Base-by-base conservation (phyloP, 2,329 filamentous ascomycete species). In the Mycosphaerella arachidis region DNA sequence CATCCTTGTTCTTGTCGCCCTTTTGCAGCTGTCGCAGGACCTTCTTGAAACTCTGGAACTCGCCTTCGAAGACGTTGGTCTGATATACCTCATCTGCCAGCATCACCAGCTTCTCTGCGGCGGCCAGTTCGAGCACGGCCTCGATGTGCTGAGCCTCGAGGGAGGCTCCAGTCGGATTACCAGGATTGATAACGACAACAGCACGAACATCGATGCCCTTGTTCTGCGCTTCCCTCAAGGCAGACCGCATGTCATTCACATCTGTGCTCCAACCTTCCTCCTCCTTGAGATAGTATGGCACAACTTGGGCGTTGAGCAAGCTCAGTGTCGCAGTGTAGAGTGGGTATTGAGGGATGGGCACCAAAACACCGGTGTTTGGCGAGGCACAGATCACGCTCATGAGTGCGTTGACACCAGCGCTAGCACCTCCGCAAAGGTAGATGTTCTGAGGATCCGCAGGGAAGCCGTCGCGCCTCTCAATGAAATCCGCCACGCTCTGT, bases 31-130 rank as follows among this genome's bases (percentile, higher is more conserved):
- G 82, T 64, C 92, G 86, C 54, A 99, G 84, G 45, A 88, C 86
- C 70, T 89, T 86, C 81, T 97, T 97, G 87, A 99, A 97, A 71
- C 90, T 95, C 78, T 90, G 86, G 81, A 99, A 99, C 74, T 93
- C 83, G 75, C 94, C 94, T 63, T 89, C 81, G 78, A 99, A 99
- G 69, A 99, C 90, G 77, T 99, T 99, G 73, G 94, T 97, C 79
- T 99, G 94, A 84, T 99, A 99, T 40, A 99, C 94, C 77, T 99
- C 94, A 72, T 99, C 94, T 55, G 94, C 94, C 71, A 99, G 85
- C 66, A 97, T 82, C 58, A 97, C 92, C 29, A 99, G 83, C 68
- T 88, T 86, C 81, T 97, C 86, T 75, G 92, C 82, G 30, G 86
- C 87, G 43, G 94, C 93, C 65, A 97, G 89, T 65, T 94, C 86